Base-by-base conservation (phyloP, 225 moss, liverwort and hornwort genomes). In the Antitrichia curtipendula region DNA sequence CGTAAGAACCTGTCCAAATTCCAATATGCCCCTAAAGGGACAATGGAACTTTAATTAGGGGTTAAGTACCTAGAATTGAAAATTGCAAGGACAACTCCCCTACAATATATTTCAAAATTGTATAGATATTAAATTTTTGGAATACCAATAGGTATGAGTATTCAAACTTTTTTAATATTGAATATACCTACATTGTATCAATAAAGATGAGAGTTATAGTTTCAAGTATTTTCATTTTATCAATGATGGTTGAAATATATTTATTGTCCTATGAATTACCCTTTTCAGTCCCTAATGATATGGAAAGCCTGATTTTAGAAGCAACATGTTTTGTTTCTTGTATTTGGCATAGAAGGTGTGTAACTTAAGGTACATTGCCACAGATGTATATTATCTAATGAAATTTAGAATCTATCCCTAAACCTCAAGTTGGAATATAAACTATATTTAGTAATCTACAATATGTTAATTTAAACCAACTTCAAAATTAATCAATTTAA, bases 81-180 rank as follows among this genome's bases (percentile, higher is more conserved):
- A 78, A 78, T 25, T 78, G 6, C 9, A 38, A 38, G 6, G 22
- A 2, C 36, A 22, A 76, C 1, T 34, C 36, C 3, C 5, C 36
- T 53, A 53, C 6, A 1, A 5, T 21, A 53, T 53, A 23, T 53
- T 53, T 53, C 5, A 23, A 36, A 36, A 38, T 38, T 38, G 3
- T 52, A 2, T 53, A 8, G 6, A 52, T 23, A 15, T 36, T 13
- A 8, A 6, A 34, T 9, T 52, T 75, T 21, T 50, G 4, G 8
- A 52, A 53, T 70, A 14, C 8, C 15, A 49, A 36, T 0, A 22
- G 0, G 9, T 34, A 20, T 3, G 0, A 0, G 1, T 32, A 75
- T 50, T 50, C 3, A 13, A 75, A 13, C 1, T 2, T 5, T 8
- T 34, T 24, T 0, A 13, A 75, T 9, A 18, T 34, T 12, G 4